Base-by-base conservation (phyloP, 2,329 filamentous ascomycete genomes). In the Cercospora citrullina region DNA sequence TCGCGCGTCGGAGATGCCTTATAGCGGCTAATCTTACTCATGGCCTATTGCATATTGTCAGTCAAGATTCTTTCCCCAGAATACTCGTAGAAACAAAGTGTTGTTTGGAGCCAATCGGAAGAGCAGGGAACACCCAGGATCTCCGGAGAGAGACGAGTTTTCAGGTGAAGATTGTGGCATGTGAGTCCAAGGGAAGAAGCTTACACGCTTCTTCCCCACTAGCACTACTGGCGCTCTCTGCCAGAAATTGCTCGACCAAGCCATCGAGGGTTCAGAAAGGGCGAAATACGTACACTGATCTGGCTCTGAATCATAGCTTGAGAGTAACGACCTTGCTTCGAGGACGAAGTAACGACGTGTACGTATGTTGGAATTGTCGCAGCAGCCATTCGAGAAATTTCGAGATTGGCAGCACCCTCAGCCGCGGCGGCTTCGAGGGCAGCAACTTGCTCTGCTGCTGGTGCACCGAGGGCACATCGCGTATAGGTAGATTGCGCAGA, bases 281-380 rank as follows among this genome's bases (percentile, higher is more conserved):
- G 30, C 3, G 28, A 23, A 5, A 18, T 4, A 55, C 42, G 55
- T 36, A 63, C 30, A 48, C 33, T 23, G 26, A 68, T 68, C 42
- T 68, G 67, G 18, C 26, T 33, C 36, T 60, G 45, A 51, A 77
- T 60, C 60, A 31, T 26, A 7, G 33, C 16, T 33, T 18, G 23
- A 16, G 67, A 63, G 64, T 68, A 68, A 21, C 60, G 63, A 14
- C 67, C 63, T 33, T 66, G 64, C 21, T 75, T 77, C 53, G 72
- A 74, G 0, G 60, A 62, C 18, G 75, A 78, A 48, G 77, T 75
- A 21, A 82, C 77, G 53, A 82, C 78, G 72, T 82, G 81, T 72
- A 82, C 81, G 67, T 81, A 78, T 4, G 60, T 61, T 14, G 53
- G 58, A 9, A 68, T 58, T 1, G 26, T 68, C 6, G 51, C 57